Percentiles rank a stretch among this genome's conserved stretches.
Evolutionary conservation across 2,329 filamentous ascomycete genomes (phyloP).

Genomic region (Xylaria sp.): DNA sequence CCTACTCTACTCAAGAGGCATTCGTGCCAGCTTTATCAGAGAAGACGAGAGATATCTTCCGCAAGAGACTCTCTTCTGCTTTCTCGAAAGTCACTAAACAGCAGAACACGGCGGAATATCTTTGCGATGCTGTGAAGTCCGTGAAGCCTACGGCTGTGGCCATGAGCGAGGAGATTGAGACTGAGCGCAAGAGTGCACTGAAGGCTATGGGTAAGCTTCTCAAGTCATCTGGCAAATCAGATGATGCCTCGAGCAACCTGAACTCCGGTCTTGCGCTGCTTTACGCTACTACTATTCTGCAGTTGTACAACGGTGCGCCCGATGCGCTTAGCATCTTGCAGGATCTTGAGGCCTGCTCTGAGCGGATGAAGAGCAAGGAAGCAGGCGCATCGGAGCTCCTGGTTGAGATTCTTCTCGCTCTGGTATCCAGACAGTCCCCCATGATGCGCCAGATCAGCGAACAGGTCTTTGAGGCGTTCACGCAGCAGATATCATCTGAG

Average conservation of each 20-base stretch:
- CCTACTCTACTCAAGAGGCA: constrained; percentile 46
- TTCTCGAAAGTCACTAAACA: constrained; percentile 54
- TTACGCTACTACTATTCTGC: constrained; percentile 77
- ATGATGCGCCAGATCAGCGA: constrained; percentile 82
- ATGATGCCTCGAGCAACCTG: constrained; percentile 43
- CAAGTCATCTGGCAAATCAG: constrained; percentile 36
- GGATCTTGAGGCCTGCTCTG: constrained; percentile 72
- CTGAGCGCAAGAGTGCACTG: constrained; percentile 48
- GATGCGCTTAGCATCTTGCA: constrained; percentile 78
- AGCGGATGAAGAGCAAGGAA: constrained; percentile 56
- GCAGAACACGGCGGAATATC: constrained; percentile 46
- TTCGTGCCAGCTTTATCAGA: constrained; percentile 44
- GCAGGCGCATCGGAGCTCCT: constrained; percentile 62
- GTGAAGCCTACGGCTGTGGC: constrained; percentile 48
- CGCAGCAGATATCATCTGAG: constrained; percentile 64
- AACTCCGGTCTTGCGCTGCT: constrained; percentile 65
- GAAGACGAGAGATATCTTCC: constrained; percentile 50
- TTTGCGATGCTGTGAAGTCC: constrained; percentile 50
- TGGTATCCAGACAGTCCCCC: constrained; percentile 78
- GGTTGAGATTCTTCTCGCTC: constrained; percentile 84
- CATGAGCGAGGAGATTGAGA: constrained; percentile 52
- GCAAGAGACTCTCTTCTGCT: constrained; percentile 52
- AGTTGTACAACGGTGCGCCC: constrained; percentile 83
- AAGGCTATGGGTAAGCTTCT: constrained; percentile 49
- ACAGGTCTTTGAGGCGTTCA: constrained; percentile 82